Conservation (phyloP, 805 yeast genomes). For the Yueomyces sinensis region DNA sequence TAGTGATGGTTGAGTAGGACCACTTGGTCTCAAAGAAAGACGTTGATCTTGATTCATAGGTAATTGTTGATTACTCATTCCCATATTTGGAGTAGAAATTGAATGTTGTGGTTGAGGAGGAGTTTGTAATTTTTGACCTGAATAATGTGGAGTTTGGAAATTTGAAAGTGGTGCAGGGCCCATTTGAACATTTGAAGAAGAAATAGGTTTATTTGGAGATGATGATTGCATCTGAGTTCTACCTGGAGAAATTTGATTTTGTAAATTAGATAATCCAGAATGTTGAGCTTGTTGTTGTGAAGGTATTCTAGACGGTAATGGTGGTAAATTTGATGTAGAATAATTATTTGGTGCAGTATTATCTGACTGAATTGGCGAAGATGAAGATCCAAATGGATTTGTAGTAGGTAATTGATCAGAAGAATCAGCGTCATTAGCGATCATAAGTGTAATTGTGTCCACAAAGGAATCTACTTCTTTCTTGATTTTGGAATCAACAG, state of each 20-base stretch:
- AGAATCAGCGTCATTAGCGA: slow-evolving; percentile 36
- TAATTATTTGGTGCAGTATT: no score
- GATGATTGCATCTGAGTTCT: background rate
- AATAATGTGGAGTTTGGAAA: no score
- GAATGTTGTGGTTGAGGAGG: background rate
- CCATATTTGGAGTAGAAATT: no score
- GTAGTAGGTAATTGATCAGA: slow-evolving; percentile 5
- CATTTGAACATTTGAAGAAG: background rate
- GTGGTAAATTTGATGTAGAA: background rate
- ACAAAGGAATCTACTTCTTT: slow-evolving; percentile 80
- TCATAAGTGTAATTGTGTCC: slow-evolving; percentile 68
- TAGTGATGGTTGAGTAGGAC: background rate
- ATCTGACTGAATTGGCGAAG: background rate
- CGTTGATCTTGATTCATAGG: no score
- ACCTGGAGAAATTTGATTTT: background rate
- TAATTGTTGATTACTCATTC: no score
- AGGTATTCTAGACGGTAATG: background rate
- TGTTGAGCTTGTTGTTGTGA: background rate
- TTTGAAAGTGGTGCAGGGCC: background rate
- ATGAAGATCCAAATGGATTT: slow-evolving; percentile 24
- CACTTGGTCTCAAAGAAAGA: background rate
- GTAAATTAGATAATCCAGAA: background rate
- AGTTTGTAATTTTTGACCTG: background rate
- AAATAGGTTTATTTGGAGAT: background rate
- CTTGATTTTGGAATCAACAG: slow-evolving; percentile 52